Conservation (phyloP, 2,329 filamentous ascomycete genomes). For the Microdochium trichocladiopsis region DNA sequence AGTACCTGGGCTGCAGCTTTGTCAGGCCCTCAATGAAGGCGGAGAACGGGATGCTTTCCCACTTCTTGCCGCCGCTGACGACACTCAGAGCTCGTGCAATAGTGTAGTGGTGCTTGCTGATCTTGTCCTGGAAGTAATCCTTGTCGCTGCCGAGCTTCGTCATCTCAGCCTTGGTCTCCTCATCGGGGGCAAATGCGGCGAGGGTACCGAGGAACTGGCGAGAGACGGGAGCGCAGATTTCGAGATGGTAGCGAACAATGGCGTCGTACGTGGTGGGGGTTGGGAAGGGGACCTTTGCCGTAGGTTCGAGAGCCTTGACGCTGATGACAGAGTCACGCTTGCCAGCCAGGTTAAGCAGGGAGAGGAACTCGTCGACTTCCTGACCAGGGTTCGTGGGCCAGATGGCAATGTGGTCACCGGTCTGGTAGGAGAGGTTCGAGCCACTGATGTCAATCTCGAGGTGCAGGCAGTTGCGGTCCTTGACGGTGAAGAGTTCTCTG, state of each 20-base stretch:
- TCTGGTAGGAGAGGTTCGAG: constrained; percentile 89
- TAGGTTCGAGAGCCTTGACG: constrained; percentile 87
- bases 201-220: constrained; percentile 89
- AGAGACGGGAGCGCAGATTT: constrained; percentile 90
- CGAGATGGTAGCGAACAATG: constrained; percentile 89
- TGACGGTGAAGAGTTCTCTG: constrained; percentile 81
- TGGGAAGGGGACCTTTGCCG: constrained; percentile 95
- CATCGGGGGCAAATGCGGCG: constrained; percentile 82
- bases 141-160: constrained; percentile 84
- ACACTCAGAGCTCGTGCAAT: constrained; percentile 77
- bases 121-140: constrained; percentile 87
- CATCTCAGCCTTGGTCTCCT: constrained; percentile 81
- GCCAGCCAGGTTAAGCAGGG: constrained; percentile 64
- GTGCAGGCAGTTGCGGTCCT: constrained; percentile 91
- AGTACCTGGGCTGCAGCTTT: constrained; percentile 96
- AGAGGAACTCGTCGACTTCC: constrained; percentile 86
- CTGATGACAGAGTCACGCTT: constrained; percentile 79
- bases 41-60: constrained; percentile 85
- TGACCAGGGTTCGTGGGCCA: constrained; percentile 95
- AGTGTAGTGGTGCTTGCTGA: constrained; percentile 76
- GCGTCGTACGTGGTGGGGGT: constrained; percentile 95
- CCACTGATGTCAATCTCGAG: constrained; percentile 88
- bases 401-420: constrained; percentile 92
- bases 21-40: constrained; percentile 87
- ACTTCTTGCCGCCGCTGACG: constrained; percentile 66